Conservation (phyloP, 805 yeast genomes). For the Wickerhamiella spandovensis region DNA sequence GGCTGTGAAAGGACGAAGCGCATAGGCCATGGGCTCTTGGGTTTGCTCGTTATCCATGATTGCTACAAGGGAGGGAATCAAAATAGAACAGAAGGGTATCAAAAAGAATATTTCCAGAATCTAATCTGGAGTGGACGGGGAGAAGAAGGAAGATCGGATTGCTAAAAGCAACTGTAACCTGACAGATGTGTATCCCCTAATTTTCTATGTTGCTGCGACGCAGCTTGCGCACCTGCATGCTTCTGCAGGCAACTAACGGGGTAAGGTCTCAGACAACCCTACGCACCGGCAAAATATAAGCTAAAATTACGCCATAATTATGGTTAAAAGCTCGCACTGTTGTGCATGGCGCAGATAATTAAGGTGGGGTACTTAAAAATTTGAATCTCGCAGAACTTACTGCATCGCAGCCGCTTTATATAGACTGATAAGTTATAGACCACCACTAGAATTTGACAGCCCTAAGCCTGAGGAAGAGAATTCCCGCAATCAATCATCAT, state of each 20-base stretch:
- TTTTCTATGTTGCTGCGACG: not conserved
- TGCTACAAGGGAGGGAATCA: not conserved
- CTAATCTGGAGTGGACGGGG: not conserved
- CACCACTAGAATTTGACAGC: not conserved
- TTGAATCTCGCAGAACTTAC: not conserved
- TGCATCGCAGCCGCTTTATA: not conserved
- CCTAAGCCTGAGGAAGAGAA: not conserved
- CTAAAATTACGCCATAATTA: not conserved
- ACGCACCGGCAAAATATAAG: not conserved
- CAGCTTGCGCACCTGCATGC: not conserved
- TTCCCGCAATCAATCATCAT: not conserved
- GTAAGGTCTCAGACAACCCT: not conserved
- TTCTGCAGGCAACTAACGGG: not conserved
- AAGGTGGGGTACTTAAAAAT: not conserved
- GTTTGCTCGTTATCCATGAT: not conserved
- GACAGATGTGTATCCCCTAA: not conserved
- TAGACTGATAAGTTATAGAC: not conserved
- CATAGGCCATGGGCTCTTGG: constrained; percentile 39
- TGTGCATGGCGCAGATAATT: not conserved
- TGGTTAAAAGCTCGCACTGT: not conserved
- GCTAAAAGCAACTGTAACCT: not conserved
- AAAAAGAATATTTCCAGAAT: not conserved
- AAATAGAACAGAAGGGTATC: not conserved
- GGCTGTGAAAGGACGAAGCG: constrained; percentile 75
- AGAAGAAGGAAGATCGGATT: not conserved